phyloP scores from a whole-genome alignment of 208 protist genomes.

The Trypanosoma avium region DNA sequence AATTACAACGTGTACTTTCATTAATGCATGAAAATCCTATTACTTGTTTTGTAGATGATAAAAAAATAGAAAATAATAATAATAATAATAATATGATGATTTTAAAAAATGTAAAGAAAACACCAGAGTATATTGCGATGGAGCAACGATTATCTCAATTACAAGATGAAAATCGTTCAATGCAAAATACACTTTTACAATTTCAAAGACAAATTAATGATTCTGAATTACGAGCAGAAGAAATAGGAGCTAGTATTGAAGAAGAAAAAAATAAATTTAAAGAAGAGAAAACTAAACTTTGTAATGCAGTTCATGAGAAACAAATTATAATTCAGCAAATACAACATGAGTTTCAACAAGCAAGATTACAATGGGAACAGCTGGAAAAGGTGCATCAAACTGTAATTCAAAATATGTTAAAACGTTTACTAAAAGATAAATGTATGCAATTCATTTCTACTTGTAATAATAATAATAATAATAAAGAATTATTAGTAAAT shows the following conservation, averaged over 20 bases:
- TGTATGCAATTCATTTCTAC: neutral
- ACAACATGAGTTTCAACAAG: conserved; percentile 22
- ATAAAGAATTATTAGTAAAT: no score
- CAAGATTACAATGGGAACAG: conserved; percentile 21
- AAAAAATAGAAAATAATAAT: no score
- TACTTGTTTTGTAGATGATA: conserved; percentile 17
- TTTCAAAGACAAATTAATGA: conserved; percentile 65
- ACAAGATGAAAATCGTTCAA: conserved; percentile 34
- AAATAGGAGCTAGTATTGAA: conserved; percentile 28
- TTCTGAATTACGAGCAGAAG: conserved; percentile 52
- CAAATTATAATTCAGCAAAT: conserved; percentile 21
- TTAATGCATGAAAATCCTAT: conserved; percentile 5
- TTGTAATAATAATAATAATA: neutral
- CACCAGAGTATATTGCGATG: conserved; percentile 11
- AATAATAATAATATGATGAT: no score
- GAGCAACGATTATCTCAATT: conserved; percentile 21
- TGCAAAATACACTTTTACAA: conserved; percentile 41
- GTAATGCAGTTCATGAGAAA: conserved; percentile 34
- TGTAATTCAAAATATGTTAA: conserved; percentile 33
- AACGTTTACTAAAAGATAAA: conserved; percentile 11
- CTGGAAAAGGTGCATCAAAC: conserved; percentile 29
- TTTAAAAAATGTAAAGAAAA: conserved; percentile 17
- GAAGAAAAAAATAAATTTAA: conserved; percentile 40
- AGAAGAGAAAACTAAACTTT: conserved; percentile 48
- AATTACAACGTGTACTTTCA: conserved; percentile 60